A percentile compares a stretch with the other conserved stretches of the same genome.
Evolutionary conservation across 768 basidiomycete genomes (phyloP).

Genomic region (Pleurotus citrinopileatus): DNA sequence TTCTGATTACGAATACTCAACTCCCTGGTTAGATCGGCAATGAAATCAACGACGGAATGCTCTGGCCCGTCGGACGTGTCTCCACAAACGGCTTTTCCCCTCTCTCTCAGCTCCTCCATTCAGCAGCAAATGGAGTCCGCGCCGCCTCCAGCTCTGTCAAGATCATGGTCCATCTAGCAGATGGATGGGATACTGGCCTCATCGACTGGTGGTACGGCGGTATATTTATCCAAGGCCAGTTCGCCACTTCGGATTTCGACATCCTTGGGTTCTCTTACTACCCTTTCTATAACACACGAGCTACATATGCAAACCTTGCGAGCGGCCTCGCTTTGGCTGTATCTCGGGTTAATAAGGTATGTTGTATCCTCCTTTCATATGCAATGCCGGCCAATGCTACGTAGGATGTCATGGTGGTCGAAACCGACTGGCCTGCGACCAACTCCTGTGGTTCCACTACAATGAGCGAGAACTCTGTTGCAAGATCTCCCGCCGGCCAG

Average conservation of each 20-base stretch:
- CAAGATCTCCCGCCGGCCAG: conserved; percentile 51
- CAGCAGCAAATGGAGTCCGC: conserved; percentile 53
- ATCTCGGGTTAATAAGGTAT: conserved; percentile 47
- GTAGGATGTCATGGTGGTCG: conserved; percentile 57
- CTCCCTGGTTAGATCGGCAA: conserved; percentile 47
- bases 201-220: conserved; percentile 48
- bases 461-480: conserved; percentile 44
- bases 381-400: too few relatives aligned
- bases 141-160: conserved; percentile 43
- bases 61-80: conserved; percentile 59
- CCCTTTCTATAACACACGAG: conserved; percentile 58
- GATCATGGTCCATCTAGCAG: conserved; percentile 58
- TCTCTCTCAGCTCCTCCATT: conserved; percentile 58
- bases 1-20: neutral
- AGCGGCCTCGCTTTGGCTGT: conserved; percentile 50
- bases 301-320: conserved; percentile 49
- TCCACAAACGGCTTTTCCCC: conserved; percentile 49
- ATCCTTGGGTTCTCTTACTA: conserved; percentile 65
- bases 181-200: conserved; percentile 52
- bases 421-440: conserved; percentile 60
- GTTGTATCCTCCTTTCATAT: too few relatives aligned
- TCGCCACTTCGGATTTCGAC: conserved; percentile 49
- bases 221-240: conserved; percentile 51
- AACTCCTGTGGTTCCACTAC: conserved; percentile 37
- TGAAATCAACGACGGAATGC: conserved; percentile 63